These are phyloP conservation scores for Sicyos edulis DNA, from an alignment of 306 rosid genomes.

Conservation along the genomic window DNA sequence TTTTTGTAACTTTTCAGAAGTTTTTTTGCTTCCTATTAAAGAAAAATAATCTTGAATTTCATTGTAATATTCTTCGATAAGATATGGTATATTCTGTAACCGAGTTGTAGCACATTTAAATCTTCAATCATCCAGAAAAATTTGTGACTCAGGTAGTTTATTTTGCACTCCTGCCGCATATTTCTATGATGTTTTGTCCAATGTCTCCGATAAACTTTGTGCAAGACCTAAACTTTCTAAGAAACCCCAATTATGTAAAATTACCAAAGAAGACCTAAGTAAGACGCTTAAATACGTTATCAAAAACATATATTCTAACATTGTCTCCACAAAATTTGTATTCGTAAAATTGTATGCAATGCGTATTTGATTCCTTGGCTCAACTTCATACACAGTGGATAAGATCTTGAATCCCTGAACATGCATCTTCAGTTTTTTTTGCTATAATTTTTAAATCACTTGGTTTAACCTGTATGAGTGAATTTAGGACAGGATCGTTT, in stretches of 20 bases:
- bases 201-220: too few species aligned
- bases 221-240: too few species aligned
- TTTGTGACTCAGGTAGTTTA: neutral
- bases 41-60: neutral
- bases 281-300: too few species aligned
- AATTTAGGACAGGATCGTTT: too few species aligned
- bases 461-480: neutral
- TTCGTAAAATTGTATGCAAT: neutral
- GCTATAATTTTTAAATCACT: neutral
- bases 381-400: neutral
- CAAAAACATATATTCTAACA: too few species aligned
- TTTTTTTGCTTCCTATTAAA: too few species aligned
- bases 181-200: neutral
- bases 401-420: neutral
- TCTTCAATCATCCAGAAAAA: neutral
- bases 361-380: neutral
- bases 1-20: too few species aligned
- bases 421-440: neutral
- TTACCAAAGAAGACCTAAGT: too few species aligned
- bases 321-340: neutral
- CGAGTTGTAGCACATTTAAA: neutral
- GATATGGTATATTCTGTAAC: neutral
- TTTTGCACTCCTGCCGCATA: neutral
- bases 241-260: too few species aligned
- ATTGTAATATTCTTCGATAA: neutral